Percentiles rank a stretch among this genome's conserved stretches.
Conservation (phyloP, 2,329 filamentous ascomycete species). For the Talaromyces pinophilus region DNA sequence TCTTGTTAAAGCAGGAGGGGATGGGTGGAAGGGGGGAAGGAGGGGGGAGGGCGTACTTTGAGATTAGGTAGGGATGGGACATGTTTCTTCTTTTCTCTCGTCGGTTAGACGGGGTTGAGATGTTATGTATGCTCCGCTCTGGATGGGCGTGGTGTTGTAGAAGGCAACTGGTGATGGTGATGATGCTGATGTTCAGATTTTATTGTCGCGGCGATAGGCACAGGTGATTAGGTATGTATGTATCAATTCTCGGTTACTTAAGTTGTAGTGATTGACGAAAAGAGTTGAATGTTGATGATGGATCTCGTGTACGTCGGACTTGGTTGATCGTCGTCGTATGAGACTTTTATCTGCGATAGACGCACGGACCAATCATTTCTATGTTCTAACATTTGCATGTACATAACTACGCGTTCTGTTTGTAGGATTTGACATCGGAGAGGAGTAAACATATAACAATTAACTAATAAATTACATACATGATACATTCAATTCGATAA, state of each 20-base stretch:
- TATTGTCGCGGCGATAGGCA: neutral
- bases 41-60: slow-evolving; percentile 36
- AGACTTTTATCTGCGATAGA: neutral
- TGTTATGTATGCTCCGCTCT: neutral
- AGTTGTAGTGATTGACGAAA: neutral
- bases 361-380: slow-evolving; percentile 1
- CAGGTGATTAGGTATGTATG: neutral
- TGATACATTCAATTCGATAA: slow-evolving; percentile 15
- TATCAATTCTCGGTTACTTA: neutral
- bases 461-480: slow-evolving; percentile 17
- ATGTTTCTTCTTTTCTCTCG: neutral
- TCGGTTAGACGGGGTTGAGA: neutral
- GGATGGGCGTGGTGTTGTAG: neutral
- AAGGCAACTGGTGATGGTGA: neutral
- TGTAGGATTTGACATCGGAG: neutral
- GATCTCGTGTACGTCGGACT: neutral
- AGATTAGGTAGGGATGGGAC: slow-evolving; percentile 42
- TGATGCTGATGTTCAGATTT: neutral
- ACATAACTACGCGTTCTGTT: too few species aligned
- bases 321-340: neutral
- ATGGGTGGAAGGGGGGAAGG: slow-evolving; percentile 1
- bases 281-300: neutral
- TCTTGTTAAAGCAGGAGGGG: neutral
- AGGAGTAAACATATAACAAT: slow-evolving; percentile 9
- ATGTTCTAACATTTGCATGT: neutral